These are phyloP conservation scores for Collybiopsis confluens DNA, from an alignment of 768 basidiomycete genomes.

Conservation along the genomic window DNA sequence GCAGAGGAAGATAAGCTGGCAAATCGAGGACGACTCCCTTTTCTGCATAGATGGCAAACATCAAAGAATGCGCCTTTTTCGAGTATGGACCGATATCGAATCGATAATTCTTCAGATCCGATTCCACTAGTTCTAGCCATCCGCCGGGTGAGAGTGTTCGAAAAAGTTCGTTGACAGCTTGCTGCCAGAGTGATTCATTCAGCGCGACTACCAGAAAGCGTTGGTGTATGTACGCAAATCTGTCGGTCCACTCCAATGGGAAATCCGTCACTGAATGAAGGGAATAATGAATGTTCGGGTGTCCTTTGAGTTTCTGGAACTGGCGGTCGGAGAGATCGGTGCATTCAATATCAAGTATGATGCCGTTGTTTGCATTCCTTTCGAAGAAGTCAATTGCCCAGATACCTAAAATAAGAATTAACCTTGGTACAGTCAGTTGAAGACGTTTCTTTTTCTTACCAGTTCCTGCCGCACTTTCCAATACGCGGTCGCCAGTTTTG, in stretches of 20 bases:
- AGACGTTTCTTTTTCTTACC: no score
- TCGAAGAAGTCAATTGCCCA: background rate
- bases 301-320: background rate
- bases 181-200: background rate
- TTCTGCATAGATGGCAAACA: background rate
- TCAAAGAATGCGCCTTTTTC: background rate
- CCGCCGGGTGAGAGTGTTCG: background rate
- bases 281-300: background rate
- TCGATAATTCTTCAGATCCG: background rate
- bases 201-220: background rate
- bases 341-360: background rate
- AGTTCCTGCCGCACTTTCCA: slow-evolving; percentile 1
- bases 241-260: background rate
- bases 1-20: background rate
- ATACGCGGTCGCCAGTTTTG: background rate
- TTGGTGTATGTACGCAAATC: background rate
- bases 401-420: background rate
- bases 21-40: background rate
- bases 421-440: background rate
- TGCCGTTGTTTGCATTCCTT: background rate
- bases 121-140: slow-evolving; percentile 1
- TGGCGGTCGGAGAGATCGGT: background rate
- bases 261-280: background rate
- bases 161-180: background rate
- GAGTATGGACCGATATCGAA: background rate